Percentiles rank a stretch among this genome's conserved stretches.
These are phyloP conservation scores for Aspergillus aculeatinus DNA, from an alignment of 2,329 filamentous ascomycete species.

Conservation along the genomic window DNA sequence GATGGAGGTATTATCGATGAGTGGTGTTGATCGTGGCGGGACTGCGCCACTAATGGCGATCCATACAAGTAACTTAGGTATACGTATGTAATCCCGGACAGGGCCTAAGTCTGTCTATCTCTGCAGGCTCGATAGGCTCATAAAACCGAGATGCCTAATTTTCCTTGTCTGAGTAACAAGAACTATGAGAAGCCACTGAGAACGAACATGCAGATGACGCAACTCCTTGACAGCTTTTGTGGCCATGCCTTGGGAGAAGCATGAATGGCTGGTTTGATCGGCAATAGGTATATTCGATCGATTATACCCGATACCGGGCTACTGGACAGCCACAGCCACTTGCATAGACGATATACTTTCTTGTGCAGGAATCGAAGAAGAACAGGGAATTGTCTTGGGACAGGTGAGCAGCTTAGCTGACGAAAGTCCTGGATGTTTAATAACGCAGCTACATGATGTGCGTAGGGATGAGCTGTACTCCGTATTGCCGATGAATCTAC, in stretches of 20 bases:
- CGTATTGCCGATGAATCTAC: background rate
- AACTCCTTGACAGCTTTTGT: too few species aligned
- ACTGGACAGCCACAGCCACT: background rate
- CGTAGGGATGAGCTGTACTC: background rate
- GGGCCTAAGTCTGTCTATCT: too few species aligned
- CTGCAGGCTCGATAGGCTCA: too few species aligned
- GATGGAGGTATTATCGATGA: too few species aligned
- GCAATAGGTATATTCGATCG: too few species aligned
- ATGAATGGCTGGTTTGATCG: background rate
- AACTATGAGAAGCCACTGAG: too few species aligned
- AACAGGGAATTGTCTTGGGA: background rate
- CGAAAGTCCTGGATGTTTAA: background rate
- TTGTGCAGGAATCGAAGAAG: background rate
- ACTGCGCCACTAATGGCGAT: slow-evolving; percentile 11
- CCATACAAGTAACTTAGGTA: background rate
- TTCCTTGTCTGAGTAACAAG: too few species aligned
- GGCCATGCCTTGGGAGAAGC: background rate
- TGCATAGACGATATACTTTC: too few species aligned
- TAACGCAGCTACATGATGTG: background rate
- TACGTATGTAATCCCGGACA: too few species aligned
- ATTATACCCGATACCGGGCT: background rate
- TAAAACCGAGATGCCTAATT: too few species aligned
- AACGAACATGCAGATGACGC: too few species aligned
- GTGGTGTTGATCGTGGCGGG: background rate
- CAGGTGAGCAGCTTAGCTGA: background rate